phyloP scores from a whole-genome alignment of 2,329 filamentous ascomycete genomes.

The Lachnellula cervina region DNA sequence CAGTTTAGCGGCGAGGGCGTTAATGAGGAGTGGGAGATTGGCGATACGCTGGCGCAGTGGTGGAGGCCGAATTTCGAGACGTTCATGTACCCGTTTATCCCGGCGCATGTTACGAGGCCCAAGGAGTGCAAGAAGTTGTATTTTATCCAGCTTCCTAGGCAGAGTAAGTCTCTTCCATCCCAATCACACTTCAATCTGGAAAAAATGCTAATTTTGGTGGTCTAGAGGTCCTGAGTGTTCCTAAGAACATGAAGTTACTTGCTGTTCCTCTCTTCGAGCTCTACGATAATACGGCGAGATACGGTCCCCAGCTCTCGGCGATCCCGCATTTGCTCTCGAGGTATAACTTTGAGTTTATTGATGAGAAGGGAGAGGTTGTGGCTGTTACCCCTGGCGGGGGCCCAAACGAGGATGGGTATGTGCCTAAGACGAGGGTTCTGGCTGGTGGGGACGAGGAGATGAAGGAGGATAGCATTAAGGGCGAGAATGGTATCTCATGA shows the following conservation, averaged over 20 bases:
- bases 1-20: conserved; percentile 77
- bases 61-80: conserved; percentile 99
- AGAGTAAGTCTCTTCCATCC: conserved; percentile 55
- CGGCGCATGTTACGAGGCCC: conserved; percentile 88
- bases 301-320: conserved; percentile 91
- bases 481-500: conserved; percentile 36
- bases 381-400: conserved; percentile 74
- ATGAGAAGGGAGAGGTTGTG: conserved; percentile 84
- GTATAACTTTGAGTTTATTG: conserved; percentile 97
- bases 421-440: conserved; percentile 61
- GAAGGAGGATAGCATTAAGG: conserved; percentile 36
- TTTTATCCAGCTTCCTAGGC: conserved; percentile 88
- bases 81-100: conserved; percentile 99
- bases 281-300: conserved; percentile 93
- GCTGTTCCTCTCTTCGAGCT: conserved; percentile 96
- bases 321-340: conserved; percentile 91
- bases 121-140: conserved; percentile 99
- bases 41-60: conserved; percentile 95
- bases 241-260: conserved; percentile 99
- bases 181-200: neutral
- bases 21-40: conserved; percentile 90
- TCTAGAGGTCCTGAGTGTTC: conserved; percentile 86
- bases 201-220: neutral
- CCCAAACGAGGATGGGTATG: conserved; percentile 47
- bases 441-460: conserved; percentile 58